Evolutionary conservation across 768 basidiomycete species (phyloP), one percentile per base, ranked within the genome.

Genomic region (Lactarius indigo): DNA sequence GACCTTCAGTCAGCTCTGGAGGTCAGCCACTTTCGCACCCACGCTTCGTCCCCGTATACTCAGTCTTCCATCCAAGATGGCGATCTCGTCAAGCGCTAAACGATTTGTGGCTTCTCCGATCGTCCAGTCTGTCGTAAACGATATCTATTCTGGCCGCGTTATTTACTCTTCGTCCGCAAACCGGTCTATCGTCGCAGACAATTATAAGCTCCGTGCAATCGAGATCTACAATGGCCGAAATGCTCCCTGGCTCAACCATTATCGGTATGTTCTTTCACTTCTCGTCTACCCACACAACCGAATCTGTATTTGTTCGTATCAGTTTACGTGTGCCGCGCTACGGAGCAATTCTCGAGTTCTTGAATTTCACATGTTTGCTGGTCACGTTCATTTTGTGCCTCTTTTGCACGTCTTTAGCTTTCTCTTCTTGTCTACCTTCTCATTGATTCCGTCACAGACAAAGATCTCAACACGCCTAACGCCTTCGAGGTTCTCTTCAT

Each of bases 241-340:
- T 20, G 85, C 86, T 1, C 87, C 90, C 0, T 87, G 91, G 72
- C 81, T 96, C 17, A 89, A 96, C 73, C 94, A 97, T 73, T 94
- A 94, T 73, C 82, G 92, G 87, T 87, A n/a, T 31, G 55, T n/a
- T 10, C 30, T 13, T 61, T 33, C 47, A 26, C 44, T n/a, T 52
- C 9, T 9, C 18, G 44, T 28, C 15, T 1, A 6, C 28, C 18
- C n/a, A 33, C 37, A 41, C 6, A 28, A 33, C 31, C 6, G n/a
- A 72, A 8, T 63, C 62, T 31, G n/a, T 5, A 3, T 39, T 5
- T 28, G 4, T 13, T n/a, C 63, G 35, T 20, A 61, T 44, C n/a
- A 89, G 90, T 68, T 79, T 96, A 47, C 87, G 91, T 15, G 92
- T 96, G 7, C 94, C 94, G 12, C 85, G 84, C 71, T 97, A 94